A percentile compares a stretch with the other conserved stretches of the same genome.
Conservation (phyloP, 1,139 yeast species). For the Ogataea hybrid region DNA sequence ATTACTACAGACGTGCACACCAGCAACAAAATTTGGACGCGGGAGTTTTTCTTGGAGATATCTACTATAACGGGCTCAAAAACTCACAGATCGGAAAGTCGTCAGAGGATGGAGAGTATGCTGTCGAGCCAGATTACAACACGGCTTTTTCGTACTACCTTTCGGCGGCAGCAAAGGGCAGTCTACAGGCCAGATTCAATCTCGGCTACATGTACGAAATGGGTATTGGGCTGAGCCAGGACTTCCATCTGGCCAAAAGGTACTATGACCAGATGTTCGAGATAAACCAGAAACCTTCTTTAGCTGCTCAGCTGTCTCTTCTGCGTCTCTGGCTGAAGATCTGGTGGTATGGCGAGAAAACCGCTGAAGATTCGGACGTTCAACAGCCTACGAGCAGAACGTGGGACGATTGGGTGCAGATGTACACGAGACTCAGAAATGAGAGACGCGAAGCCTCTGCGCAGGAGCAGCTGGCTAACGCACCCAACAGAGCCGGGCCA, state of each 20-base stretch:
- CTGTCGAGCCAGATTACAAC: constrained; percentile 75
- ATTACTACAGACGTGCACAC: constrained; percentile 70
- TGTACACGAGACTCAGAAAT: constrained; percentile 21
- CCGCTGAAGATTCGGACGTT: neutral
- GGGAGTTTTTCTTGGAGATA: constrained; percentile 73
- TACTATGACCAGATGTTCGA: constrained; percentile 65
- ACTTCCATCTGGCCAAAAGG: constrained; percentile 79
- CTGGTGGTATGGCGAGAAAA: constrained; percentile 23
- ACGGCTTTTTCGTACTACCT: constrained; percentile 67
- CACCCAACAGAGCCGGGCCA: constrained; percentile 1
- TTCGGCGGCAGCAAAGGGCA: constrained; percentile 55
- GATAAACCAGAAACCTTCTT: constrained; percentile 20
- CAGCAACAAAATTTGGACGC: constrained; percentile 68
- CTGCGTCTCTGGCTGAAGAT: constrained; percentile 40
- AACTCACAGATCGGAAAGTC: constrained; percentile 22
- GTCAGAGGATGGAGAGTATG: constrained; percentile 49
- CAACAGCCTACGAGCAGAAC: constrained; percentile 13
- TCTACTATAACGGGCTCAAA: constrained; percentile 49
- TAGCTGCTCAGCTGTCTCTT: constrained; percentile 46
- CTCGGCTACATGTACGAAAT: constrained; percentile 86
- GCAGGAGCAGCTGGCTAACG: constrained; percentile 1
- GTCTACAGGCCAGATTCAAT: constrained; percentile 77
- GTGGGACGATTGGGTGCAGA: constrained; percentile 27
- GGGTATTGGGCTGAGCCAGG: constrained; percentile 76
- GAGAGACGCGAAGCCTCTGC: constrained; percentile 8